Evolutionary conservation across 192 early-diverging fungal species (phyloP), one percentile per base, ranked within the genome.

Genomic region (Rhizophagus sp.): DNA sequence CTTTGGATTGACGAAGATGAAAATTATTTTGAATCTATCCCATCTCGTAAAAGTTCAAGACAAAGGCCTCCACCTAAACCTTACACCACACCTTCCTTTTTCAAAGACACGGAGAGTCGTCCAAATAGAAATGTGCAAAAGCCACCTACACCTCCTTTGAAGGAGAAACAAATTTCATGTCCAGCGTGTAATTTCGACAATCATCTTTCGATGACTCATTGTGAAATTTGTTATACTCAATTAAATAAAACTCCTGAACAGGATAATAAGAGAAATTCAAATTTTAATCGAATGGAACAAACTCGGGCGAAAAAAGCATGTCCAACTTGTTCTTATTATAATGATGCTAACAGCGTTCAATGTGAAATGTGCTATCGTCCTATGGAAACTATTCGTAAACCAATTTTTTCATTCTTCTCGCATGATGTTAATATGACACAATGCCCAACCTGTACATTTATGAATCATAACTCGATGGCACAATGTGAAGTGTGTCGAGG

Each of bases 291-390:
- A 65, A 24, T 65, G 15, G 27, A 24, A 13, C 11, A 47, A 12
- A 39, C 22, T 2, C 34, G 36, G 5, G 65, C 65, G 27, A 33
- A 27, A 41, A 44, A 44, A 44, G 8, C 22, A 47, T 70, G 68
- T 41, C 10, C 68, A 5, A 3, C 27, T 1, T 73, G 71, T 33
- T 73, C 71, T 7, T 73, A 30, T 27, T 25, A 25, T 27, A 73
- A 73, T 57, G 11, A 50, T 73, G n/a, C 71, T 50, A 19, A 30
- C 33, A 24, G 24, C 13, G 41, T 5, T 5, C 71, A 73, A 57
- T 73, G 71, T 33, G 71, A 73, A 49, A 73, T 73, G 71, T 73
- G 71, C 17, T 73, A 50, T 73, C 13, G 15, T 30, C 49, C 71
- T 50, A 50, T 73, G 8, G 47, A 52, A 13, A 1, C 19, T 57